Percentiles rank a stretch among this genome's conserved stretches.
Conservation (phyloP, 306 rosid genomes). For the Aeschynomene evenia region DNA sequence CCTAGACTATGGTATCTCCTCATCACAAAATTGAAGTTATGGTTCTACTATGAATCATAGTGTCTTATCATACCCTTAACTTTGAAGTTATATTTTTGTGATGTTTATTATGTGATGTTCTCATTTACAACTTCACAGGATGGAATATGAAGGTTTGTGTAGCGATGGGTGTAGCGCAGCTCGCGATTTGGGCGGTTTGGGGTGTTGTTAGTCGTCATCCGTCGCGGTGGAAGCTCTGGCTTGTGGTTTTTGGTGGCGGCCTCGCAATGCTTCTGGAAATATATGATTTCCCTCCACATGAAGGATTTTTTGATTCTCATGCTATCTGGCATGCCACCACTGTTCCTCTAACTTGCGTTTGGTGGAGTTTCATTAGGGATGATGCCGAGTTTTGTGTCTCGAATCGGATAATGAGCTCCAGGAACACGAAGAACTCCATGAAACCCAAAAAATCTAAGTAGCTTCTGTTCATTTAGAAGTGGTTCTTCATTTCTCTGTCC, state of each 20-base stretch:
- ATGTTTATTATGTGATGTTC: neutral
- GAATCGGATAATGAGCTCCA: constrained; percentile 44
- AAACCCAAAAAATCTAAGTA: constrained; percentile 58
- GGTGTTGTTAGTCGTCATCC: constrained; percentile 58
- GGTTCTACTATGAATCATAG: neutral
- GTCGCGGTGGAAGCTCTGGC: constrained; percentile 61
- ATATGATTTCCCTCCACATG: constrained; percentile 68
- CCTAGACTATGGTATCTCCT: constrained; percentile 60
- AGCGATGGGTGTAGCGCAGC: constrained; percentile 60
- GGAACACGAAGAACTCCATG: constrained; percentile 42
- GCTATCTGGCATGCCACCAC: constrained; percentile 76
- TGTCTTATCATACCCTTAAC: neutral
- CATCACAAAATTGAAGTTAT: neutral
- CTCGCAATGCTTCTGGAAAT: constrained; percentile 61
- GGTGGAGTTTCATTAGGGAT: constrained; percentile 85
- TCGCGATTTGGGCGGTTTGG: constrained; percentile 68
- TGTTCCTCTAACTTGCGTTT: constrained; percentile 64
- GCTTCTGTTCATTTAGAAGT: constrained; percentile 20
- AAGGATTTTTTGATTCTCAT: constrained; percentile 67
- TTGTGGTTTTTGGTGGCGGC: constrained; percentile 56
- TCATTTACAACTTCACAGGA: constrained; percentile 40
- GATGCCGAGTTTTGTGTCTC: constrained; percentile 59
- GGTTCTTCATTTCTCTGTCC: neutral
- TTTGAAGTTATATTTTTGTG: neutral
- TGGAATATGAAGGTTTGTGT: constrained; percentile 85